phyloP scores from a whole-genome alignment of 805 yeast species.

The Cyberlindnera suaveolens region DNA sequence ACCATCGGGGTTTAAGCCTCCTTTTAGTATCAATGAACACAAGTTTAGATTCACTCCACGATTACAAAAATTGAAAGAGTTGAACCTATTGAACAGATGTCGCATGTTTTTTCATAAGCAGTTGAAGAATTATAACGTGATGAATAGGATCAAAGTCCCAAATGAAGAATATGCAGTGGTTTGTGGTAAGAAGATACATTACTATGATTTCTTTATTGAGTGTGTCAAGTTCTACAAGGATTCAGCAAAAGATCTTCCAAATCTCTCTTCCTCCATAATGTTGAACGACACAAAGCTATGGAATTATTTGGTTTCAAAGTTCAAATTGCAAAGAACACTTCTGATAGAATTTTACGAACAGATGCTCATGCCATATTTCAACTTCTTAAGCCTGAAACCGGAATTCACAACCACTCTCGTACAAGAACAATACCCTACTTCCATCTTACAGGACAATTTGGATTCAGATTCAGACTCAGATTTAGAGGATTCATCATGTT shows the following conservation, averaged over 20 bases:
- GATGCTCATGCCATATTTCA: constrained; percentile 27
- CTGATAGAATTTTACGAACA: constrained; percentile 21
- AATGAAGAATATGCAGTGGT: not conserved
- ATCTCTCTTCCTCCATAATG: constrained; percentile 9
- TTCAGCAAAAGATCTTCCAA: not conserved
- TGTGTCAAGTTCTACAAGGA: constrained; percentile 23
- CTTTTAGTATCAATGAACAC: constrained; percentile 44
- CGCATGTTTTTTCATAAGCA: constrained; percentile 58
- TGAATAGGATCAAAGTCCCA: constrained; percentile 25
- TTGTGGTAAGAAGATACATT: constrained; percentile 18
- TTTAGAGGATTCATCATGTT: constrained; percentile 34
- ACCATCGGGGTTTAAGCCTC: constrained; percentile 45
- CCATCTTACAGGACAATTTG: constrained; percentile 21
- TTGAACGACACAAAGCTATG: constrained; percentile 22
- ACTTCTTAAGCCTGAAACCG: constrained; percentile 24
- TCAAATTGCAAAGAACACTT: constrained; percentile 7
- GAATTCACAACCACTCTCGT: constrained; percentile 18
- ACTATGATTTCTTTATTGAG: constrained; percentile 35
- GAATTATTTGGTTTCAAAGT: constrained; percentile 16
- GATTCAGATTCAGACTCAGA: constrained; percentile 16
- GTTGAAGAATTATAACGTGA: constrained; percentile 48
- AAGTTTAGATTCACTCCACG: constrained; percentile 63
- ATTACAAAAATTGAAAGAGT: constrained; percentile 58
- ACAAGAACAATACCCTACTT: constrained; percentile 26
- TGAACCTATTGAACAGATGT: constrained; percentile 57